These are phyloP conservation scores for Hirschfeldia incana DNA, from an alignment of 345 rosid species.

Conservation along the genomic window DNA sequence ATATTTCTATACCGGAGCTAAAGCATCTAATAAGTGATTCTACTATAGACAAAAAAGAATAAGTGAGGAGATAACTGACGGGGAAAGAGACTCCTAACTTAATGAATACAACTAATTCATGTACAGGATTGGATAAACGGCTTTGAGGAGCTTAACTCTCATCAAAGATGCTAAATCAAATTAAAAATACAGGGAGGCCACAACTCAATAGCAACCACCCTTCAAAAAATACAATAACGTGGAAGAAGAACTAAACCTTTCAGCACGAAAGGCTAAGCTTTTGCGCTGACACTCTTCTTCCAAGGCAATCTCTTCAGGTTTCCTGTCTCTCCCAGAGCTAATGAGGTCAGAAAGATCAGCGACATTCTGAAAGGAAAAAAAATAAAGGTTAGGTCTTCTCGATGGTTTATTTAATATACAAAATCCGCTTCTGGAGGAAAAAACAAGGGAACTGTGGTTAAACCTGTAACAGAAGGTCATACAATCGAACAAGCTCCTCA, in stretches of 20 bases:
- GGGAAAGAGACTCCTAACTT: not conserved
- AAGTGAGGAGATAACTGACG: not conserved
- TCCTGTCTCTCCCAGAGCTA: constrained; percentile 94
- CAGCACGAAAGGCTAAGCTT: constrained; percentile 82
- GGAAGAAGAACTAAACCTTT: constrained; percentile 60
- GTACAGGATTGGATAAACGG: not conserved
- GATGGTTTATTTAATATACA: constrained; percentile 17
- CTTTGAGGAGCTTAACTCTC: constrained; percentile 9
- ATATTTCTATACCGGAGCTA: not conserved
- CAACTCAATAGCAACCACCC: constrained; percentile 3
- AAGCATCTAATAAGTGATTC: not conserved
- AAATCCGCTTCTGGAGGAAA: not conserved
- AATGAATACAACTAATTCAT: not conserved
- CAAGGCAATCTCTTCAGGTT: constrained; percentile 85
- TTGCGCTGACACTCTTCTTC: constrained; percentile 70
- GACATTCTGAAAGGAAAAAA: constrained; percentile 67
- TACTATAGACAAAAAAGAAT: not conserved
- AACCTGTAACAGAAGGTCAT: constrained; percentile 92
- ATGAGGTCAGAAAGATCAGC: constrained; percentile 95
- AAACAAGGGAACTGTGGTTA: constrained; percentile 5
- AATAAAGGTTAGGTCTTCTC: constrained; percentile 5
- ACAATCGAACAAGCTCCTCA: constrained; percentile 96
- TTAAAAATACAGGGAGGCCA: not conserved
- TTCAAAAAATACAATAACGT: constrained; percentile 7
- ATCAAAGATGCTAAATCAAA: constrained; percentile 9